Base-by-base conservation (phyloP, 257 asterid species). In the Galeopsis tetrahit region DNA sequence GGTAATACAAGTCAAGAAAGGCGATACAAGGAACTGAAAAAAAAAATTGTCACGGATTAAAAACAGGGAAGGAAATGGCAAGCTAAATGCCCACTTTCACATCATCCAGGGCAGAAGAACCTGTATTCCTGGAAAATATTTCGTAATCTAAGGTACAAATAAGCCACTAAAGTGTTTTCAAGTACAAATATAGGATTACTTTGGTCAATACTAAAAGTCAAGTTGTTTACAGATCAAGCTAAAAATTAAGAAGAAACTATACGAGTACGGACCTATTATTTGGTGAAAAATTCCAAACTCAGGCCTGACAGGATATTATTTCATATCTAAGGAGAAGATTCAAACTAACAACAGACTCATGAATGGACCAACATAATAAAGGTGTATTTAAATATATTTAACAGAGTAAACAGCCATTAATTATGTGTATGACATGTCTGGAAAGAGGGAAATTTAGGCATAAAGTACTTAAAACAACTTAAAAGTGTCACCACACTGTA, bases 41-140 rank as follows among this genome's bases (percentile, higher is more conserved):
- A 43, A 14, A 10, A 10, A 44, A 3, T 44, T 38, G 7, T 38
- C 3, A 0, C 10, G 8, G 13, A 43, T 8, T 43, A 43, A 10
- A 9, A 43, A 4, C 51, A 57, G 39, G 10, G 34, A 35, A 10
- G 42, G 49, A 11, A 65, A 2, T 55, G 34, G 21, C 35, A 17
- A 21, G 11, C 61, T 55, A 31, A 55, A 55, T 55, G 61, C 13
- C 38, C 70, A 64, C 21, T 33, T 43, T 64, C 4, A 64, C 40
- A 42, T 21, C 11, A 14, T 67, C 61, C 46, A 48, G n/a, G 72
- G 32, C 48, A 43, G 31, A 14, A 66, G 57, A 32, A 66, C 15
- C 15, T 14, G 49, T 9, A 10, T 3, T 42, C 34, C 13, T 65
- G 17, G 21, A 17, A 33, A 63, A 43, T 2, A 44, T 14, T 65